Conservation (phyloP, 805 yeast species). For the Komagataella ulmi region DNA sequence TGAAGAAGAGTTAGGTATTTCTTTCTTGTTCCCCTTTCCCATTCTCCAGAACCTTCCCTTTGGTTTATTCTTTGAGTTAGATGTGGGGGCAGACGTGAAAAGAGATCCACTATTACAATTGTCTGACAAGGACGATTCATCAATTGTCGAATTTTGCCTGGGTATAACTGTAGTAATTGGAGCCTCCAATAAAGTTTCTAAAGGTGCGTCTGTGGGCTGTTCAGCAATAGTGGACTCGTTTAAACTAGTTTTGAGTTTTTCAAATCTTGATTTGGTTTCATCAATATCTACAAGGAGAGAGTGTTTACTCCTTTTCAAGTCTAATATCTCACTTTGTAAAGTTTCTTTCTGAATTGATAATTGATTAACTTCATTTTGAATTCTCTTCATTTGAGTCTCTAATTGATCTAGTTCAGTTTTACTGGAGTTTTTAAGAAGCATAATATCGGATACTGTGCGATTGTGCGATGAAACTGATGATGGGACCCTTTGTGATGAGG, state of each 20-base stretch:
- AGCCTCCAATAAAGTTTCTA: neutral
- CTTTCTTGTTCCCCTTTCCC: slow-evolving; percentile 3
- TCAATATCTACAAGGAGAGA: neutral
- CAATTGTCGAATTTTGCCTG: neutral
- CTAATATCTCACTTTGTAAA: neutral
- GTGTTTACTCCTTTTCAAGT: neutral
- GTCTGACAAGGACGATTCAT: neutral
- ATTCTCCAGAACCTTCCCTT: slow-evolving; percentile 19
- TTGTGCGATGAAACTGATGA: neutral
- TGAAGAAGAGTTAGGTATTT: neutral
- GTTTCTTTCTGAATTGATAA: neutral
- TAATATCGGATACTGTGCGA: neutral
- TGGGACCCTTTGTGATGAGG: neutral
- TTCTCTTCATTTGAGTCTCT: neutral
- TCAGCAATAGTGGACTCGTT: neutral
- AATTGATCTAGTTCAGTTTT: neutral
- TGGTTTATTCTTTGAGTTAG: slow-evolving; percentile 8
- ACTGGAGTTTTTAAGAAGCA: neutral
- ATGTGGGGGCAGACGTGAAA: neutral
- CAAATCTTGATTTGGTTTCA: neutral
- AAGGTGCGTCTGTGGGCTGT: neutral
- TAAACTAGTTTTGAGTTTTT: neutral
- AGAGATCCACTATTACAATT: neutral
- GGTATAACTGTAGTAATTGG: neutral
- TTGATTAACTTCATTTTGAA: neutral